phyloP scores from a whole-genome alignment of 805 yeast species.

The Zygoascus flipseniorum region DNA sequence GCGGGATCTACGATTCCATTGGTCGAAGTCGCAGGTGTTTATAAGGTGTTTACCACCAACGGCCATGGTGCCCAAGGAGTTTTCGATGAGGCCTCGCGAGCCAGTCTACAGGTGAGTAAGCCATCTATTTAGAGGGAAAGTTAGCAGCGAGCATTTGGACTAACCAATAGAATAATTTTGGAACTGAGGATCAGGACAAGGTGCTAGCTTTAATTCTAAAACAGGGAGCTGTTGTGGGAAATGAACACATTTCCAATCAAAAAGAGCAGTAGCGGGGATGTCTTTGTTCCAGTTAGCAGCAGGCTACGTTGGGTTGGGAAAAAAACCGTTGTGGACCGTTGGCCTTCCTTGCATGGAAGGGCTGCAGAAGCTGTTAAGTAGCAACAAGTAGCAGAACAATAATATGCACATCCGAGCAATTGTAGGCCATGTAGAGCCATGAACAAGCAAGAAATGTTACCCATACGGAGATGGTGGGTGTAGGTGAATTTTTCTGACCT shows the following conservation, averaged over 20 bases:
- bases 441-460: no score
- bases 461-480: no score
- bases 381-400: no score
- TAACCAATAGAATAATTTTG: constrained; percentile 49
- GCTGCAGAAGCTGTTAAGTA: background rate
- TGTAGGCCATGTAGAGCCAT: no score
- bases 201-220: constrained; percentile 50
- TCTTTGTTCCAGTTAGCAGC: no score
- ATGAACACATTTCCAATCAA: background rate
- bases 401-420: no score
- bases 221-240: constrained; percentile 48
- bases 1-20: constrained; percentile 46
- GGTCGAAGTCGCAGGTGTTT: constrained; percentile 52
- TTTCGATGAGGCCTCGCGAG: constrained; percentile 57
- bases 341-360: background rate
- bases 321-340: background rate
- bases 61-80: constrained; percentile 45
- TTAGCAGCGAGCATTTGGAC: background rate
- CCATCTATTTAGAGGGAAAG: background rate
- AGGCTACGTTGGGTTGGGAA: background rate
- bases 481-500: no score
- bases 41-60: constrained; percentile 40
- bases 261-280: background rate
- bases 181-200: constrained; percentile 45
- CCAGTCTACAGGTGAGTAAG: constrained; percentile 1